Percentiles rank a stretch among this genome's conserved stretches.
Evolutionary conservation across 441 rosid species (phyloP).

Genomic region (Erodium texanum): DNA sequence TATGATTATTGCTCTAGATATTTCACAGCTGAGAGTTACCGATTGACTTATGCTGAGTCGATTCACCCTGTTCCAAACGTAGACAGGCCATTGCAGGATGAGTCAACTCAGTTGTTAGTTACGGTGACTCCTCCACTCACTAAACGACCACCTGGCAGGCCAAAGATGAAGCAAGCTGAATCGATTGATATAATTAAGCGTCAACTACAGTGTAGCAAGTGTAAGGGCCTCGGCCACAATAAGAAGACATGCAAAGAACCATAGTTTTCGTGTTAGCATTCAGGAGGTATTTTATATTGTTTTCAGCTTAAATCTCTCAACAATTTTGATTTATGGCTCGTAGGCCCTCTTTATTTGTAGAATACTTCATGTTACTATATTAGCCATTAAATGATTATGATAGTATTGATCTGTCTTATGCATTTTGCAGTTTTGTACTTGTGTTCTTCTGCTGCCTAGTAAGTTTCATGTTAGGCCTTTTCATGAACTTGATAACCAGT

Average conservation of each 20-base stretch:
- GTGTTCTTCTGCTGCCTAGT: too few relatives aligned
- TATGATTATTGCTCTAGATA: constrained; percentile 58
- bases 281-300: too few relatives aligned
- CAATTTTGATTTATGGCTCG: too few relatives aligned
- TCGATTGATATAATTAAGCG: constrained; percentile 46
- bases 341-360: neutral
- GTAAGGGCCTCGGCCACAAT: constrained; percentile 73
- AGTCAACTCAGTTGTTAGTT: constrained; percentile 26
- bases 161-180: constrained; percentile 48
- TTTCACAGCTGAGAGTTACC: constrained; percentile 43
- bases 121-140: constrained; percentile 60
- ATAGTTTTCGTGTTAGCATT: neutral
- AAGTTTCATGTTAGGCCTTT: too few relatives aligned
- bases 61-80: constrained; percentile 62
- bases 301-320: too few relatives aligned
- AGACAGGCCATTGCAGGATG: constrained; percentile 34
- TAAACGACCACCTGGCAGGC: constrained; percentile 54
- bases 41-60: constrained; percentile 47
- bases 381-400: neutral
- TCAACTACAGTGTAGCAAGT: constrained; percentile 70
- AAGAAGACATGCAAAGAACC: constrained; percentile 60
- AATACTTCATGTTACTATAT: neutral
- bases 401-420: neutral
- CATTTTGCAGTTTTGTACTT: too few relatives aligned
- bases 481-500: too few relatives aligned